A percentile compares a stretch with the other conserved stretches of the same genome.
These are phyloP conservation scores for Yamadazyma philogaea DNA, from an alignment of 805 yeast species.

Conservation along the genomic window DNA sequence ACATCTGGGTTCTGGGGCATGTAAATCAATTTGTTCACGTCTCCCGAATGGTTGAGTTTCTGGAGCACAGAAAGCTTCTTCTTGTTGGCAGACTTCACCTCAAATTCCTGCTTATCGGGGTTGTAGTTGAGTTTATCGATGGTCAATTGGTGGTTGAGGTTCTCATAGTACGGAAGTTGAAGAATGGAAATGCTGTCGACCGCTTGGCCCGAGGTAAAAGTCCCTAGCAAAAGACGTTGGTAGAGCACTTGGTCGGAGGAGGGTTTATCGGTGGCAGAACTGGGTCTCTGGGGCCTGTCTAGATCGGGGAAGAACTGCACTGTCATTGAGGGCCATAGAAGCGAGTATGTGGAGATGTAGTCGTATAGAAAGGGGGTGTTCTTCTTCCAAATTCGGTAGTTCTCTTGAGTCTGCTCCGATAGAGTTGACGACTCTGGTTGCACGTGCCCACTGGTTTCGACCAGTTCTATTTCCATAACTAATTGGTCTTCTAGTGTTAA, in stretches of 20 bases:
- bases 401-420: conserved; percentile 29
- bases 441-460: neutral
- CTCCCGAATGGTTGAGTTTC: conserved; percentile 64
- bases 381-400: conserved; percentile 43
- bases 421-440: conserved; percentile 11
- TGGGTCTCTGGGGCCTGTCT: conserved; percentile 11
- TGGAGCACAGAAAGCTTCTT: conserved; percentile 43
- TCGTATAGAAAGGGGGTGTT: conserved; percentile 43
- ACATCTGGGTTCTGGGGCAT: conserved; percentile 88
- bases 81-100: conserved; percentile 26
- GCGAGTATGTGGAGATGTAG: conserved; percentile 36
- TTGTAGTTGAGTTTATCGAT: conserved; percentile 35
- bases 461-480: neutral
- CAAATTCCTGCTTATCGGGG: conserved; percentile 40
- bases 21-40: conserved; percentile 66
- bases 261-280: neutral
- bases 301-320: conserved; percentile 44
- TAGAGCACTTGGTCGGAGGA: conserved; percentile 5
- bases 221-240: conserved; percentile 54
- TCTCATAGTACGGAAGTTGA: conserved; percentile 29
- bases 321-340: conserved; percentile 43
- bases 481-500: too few species aligned
- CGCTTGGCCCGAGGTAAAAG: conserved; percentile 59
- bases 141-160: conserved; percentile 34
- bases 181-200: conserved; percentile 45